Conservation (phyloP, 352 stramenopile genomes). For the Thraustotheca clavata region DNA sequence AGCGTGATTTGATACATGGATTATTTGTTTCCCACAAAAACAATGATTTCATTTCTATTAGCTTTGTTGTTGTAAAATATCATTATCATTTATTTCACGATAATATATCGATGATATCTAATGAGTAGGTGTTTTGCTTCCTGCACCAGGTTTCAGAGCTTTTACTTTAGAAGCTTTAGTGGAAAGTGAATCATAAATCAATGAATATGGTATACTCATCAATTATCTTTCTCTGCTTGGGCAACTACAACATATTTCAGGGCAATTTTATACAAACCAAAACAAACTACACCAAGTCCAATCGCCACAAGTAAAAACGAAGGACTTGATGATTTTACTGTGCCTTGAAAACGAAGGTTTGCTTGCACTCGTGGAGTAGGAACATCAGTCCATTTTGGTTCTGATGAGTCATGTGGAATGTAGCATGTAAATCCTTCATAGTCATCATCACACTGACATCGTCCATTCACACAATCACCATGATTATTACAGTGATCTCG, state of each 20-base stretch:
- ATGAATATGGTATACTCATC: too few species aligned
- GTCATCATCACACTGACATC: conserved; percentile 55
- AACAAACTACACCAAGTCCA: conserved; percentile 4
- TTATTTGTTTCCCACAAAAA: too few species aligned
- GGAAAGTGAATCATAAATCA: too few species aligned
- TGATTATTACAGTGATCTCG: conserved; percentile 70
- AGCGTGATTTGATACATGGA: too few species aligned
- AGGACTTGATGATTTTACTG: neutral
- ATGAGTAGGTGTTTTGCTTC: too few species aligned
- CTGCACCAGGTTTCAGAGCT: too few species aligned
- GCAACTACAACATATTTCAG: neutral
- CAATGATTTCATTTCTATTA: too few species aligned
- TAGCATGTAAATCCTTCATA: conserved; percentile 79
- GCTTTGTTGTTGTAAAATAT: too few species aligned
- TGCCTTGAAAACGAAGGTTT: neutral
- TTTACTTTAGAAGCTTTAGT: too few species aligned
- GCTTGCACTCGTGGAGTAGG: too few species aligned
- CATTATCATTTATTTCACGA: too few species aligned
- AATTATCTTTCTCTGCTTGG: conserved; percentile 9
- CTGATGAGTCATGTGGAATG: conserved; percentile 24
- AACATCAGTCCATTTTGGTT: neutral
- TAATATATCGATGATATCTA: too few species aligned
- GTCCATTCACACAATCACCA: conserved; percentile 73
- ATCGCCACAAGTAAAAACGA: neutral
- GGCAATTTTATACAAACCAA: neutral